A percentile compares a stretch with the other conserved stretches of the same genome.
Conservation (phyloP, 1,284 basidiomycete species). For the Cryptococcus sp. region DNA sequence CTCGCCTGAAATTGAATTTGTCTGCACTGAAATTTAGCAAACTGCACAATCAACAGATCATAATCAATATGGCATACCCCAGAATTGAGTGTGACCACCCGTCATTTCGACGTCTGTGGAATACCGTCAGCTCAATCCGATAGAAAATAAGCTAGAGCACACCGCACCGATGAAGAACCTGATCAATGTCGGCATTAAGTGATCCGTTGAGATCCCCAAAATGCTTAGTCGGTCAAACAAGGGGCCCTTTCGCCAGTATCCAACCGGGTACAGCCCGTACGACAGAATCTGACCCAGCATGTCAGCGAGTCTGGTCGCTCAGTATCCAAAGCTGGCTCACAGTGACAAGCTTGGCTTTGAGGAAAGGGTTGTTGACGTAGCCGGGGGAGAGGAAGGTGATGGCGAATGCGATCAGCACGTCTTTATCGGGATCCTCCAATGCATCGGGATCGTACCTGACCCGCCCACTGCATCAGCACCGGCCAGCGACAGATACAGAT, state of each 20-base stretch:
- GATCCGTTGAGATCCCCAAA: constrained; percentile 76
- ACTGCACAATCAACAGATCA: constrained; percentile 4
- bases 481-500: background rate
- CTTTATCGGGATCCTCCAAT: constrained; percentile 75
- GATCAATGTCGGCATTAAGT: constrained; percentile 88
- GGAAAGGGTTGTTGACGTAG: constrained; percentile 98
- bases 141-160: background rate
- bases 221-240: constrained; percentile 78
- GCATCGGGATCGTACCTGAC: constrained; percentile 70
- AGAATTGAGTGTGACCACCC: constrained; percentile 96
- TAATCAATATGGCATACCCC: constrained; percentile 58
- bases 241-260: constrained; percentile 70
- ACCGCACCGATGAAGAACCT: constrained; percentile 86
- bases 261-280: constrained; percentile 73
- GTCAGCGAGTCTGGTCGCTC: background rate
- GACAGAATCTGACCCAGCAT: constrained; percentile 64
- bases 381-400: constrained; percentile 90
- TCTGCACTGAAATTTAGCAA: constrained; percentile 13
- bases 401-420: constrained; percentile 83
- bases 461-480: constrained; percentile 1
- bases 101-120: constrained; percentile 88
- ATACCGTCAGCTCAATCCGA: background rate
- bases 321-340: constrained; percentile 52
- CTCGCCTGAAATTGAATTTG: constrained; percentile 58
- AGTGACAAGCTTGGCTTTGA: constrained; percentile 96